Conservation (phyloP, 1,139 yeast genomes). For the Meyerozyma smithsonii region DNA sequence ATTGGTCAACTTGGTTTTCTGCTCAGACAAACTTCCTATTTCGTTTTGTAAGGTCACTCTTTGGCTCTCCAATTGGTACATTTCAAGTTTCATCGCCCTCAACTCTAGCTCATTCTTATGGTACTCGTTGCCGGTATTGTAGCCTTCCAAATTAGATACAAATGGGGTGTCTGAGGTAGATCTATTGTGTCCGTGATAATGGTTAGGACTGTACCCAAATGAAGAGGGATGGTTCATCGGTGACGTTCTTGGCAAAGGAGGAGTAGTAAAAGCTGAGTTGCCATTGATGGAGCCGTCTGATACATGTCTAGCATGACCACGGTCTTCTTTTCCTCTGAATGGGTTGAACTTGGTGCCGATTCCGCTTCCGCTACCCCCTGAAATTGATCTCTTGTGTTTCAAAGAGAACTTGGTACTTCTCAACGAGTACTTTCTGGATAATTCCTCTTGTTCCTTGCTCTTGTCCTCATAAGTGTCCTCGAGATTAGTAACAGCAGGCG, state of each 20-base stretch:
- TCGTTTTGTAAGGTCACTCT: conserved; percentile 25
- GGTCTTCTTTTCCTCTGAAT: conserved; percentile 27
- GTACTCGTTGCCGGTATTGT: conserved; percentile 7
- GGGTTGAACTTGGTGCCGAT: conserved; percentile 28
- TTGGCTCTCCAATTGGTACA: conserved; percentile 33
- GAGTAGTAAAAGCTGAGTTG: conserved; percentile 38
- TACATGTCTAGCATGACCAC: conserved; percentile 36
- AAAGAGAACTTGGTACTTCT: conserved; percentile 31
- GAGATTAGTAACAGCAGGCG: conserved; percentile 38
- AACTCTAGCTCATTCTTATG: conserved; percentile 27
- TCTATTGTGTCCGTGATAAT: conserved; percentile 26
- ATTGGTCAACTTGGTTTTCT: conserved; percentile 24
- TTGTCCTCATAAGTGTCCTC: conserved; percentile 16
- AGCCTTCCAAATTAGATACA: conserved; percentile 12
- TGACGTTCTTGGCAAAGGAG: conserved; percentile 35
- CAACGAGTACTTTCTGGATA: conserved; percentile 25
- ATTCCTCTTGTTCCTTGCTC: conserved; percentile 3
- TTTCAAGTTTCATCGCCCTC: conserved; percentile 35
- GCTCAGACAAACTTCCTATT: conserved; percentile 24
- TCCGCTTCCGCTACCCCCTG: conserved; percentile 30
- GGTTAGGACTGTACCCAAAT: background rate
- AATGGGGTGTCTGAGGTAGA: conserved; percentile 37
- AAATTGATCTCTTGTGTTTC: conserved; percentile 39
- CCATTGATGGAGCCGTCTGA: conserved; percentile 35
- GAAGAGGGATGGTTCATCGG: conserved; percentile 11